Base-by-base conservation (phyloP, 2,329 filamentous ascomycete species). In the Blumeria hordei region DNA sequence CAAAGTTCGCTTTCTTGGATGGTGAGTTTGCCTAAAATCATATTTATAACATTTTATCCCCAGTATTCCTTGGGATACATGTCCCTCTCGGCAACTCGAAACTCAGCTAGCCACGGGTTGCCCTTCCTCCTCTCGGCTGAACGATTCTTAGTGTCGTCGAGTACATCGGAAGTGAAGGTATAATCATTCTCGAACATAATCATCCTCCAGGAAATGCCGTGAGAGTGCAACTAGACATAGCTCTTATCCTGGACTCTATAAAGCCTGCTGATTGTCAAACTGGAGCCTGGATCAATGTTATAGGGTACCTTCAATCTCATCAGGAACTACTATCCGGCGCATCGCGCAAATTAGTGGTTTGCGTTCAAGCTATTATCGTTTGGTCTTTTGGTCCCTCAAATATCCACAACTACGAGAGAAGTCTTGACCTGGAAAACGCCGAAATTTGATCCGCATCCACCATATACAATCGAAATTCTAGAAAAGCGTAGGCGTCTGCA, bases 1-100 rank as follows among this genome's bases (percentile, higher is more conserved):
- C n/a, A 96, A 96, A 69, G 82, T 95, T 58, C 81, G 90, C 58
- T 94, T 96, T 67, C 69, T 96, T 53, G 88, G 87, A 67, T 95
- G 88, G 90, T 94, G 74, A 70, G 79, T 55, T 52, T 28, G 21
- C 21, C 21, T 28, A 4, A 28, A 28, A 28, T 28, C 21, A 28
- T 28, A 28, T 28, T 4, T 4, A 28, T 28, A 28, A 28, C 21
- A 28, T 28, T 55, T 53, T n/a, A 33, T 39, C 51, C 44, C 32
- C 34, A 52, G 37, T 18, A 52, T 44, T 55, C 6, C 11, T 34
- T 34, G 10, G 10, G 35, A 32, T 52, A 28, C 10, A 12, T 34
- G 7, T 52, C 14, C 10, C 18, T 7, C 28, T 33, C n/a, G 16
- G 11, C 49, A 34, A 33, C 6, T n/a, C 16, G 12, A 52, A 33